Percentiles rank a stretch among this genome's conserved stretches.
Evolutionary conservation across 345 rosid species (phyloP).

Genomic region (Mercurialis annua): DNA sequence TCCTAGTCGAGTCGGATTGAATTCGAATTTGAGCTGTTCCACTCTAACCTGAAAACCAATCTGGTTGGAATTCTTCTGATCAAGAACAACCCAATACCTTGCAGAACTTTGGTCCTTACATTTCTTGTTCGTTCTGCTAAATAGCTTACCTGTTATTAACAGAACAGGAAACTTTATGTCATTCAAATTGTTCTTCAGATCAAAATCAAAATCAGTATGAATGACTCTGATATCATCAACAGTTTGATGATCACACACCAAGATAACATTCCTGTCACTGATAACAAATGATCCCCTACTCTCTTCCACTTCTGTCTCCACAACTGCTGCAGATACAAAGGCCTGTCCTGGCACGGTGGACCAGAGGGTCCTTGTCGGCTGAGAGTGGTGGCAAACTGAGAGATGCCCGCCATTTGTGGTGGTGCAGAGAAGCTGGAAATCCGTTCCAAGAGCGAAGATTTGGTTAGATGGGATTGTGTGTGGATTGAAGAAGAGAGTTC

Average conservation of each 20-base stretch:
- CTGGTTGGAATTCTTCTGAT: conserved; percentile 44
- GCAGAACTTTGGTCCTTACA: conserved; percentile 27
- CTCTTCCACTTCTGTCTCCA: conserved; percentile 60
- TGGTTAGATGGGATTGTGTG: conserved; percentile 26
- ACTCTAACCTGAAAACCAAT: conserved; percentile 47
- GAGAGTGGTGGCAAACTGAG: conserved; percentile 40
- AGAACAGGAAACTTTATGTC: conserved; percentile 34
- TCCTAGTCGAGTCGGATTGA: conserved; percentile 12
- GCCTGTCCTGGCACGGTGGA: conserved; percentile 54
- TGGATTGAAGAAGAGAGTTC: conserved; percentile 36
- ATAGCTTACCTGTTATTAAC: conserved; percentile 47
- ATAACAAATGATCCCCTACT: conserved; percentile 64
- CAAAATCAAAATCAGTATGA: conserved; percentile 20
- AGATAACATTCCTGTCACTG: conserved; percentile 33
- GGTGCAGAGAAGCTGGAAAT: conserved; percentile 57
- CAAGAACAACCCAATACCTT: conserved; percentile 50
- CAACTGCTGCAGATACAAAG: conserved; percentile 58
- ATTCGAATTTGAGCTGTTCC: conserved; percentile 34
- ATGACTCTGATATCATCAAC: conserved; percentile 45
- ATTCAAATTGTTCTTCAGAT: conserved; percentile 20
- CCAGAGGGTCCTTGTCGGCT: conserved; percentile 51
- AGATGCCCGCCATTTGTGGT: conserved; percentile 41
- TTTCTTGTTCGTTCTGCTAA: conserved; percentile 31
- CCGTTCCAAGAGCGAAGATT: conserved; percentile 40
- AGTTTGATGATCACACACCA: conserved; percentile 49